These are phyloP conservation scores for Ormosia emarginata DNA, from an alignment of 306 rosid species.

Conservation along the genomic window DNA sequence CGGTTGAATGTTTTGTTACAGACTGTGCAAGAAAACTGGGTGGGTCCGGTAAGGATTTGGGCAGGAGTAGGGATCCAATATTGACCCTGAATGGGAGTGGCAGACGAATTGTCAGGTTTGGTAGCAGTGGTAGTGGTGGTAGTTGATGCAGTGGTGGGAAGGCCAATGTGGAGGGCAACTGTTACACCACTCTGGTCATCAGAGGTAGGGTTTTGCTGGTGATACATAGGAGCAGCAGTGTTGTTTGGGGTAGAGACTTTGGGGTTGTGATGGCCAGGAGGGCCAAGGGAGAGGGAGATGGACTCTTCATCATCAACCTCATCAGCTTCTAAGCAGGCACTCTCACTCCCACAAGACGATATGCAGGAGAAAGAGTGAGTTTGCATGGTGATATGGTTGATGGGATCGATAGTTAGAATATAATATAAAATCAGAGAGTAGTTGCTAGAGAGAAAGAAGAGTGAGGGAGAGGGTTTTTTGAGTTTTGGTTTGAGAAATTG, in stretches of 20 bases:
- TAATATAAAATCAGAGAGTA: not conserved
- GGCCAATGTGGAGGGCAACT: constrained; percentile 60
- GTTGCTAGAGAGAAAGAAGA: not conserved
- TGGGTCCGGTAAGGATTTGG: constrained; percentile 72
- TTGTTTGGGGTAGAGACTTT: constrained; percentile 6
- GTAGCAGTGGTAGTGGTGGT: not conserved
- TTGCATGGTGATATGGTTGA: constrained; percentile 39
- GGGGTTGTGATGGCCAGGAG: constrained; percentile 38
- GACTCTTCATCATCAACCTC: constrained; percentile 43
- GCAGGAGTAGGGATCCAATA: constrained; percentile 76
- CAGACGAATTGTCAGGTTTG: not conserved
- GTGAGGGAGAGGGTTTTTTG: not conserved
- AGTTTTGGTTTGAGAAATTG: too few relatives aligned
- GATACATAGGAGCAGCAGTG: not conserved
- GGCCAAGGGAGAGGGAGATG: constrained; percentile 58
- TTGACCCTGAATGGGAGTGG: constrained; percentile 20
- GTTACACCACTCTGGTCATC: constrained; percentile 35
- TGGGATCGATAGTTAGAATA: not conserved
- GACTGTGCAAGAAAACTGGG: constrained; percentile 71
- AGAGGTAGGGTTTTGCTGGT: constrained; percentile 26
- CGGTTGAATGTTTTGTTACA: constrained; percentile 72
- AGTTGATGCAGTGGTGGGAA: constrained; percentile 16
- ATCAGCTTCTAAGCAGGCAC: constrained; percentile 19
- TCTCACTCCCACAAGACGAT: constrained; percentile 16
- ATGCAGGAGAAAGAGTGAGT: constrained; percentile 19